Conservation (phyloP, 805 yeast species). For the Torulaspora quercuum region DNA sequence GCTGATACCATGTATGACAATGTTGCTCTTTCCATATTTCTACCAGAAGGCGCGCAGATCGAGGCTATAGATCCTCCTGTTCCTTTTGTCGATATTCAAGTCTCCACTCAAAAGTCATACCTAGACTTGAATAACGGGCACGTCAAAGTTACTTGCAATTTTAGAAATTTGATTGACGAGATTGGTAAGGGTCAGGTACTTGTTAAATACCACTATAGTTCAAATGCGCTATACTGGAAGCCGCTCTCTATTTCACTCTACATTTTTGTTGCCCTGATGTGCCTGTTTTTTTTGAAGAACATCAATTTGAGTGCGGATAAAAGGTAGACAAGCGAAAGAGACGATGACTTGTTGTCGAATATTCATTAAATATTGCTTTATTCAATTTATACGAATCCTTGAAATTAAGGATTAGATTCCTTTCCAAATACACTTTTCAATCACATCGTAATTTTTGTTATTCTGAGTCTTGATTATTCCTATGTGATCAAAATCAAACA, state of each 20-base stretch:
- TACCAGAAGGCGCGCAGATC: constrained; percentile 83
- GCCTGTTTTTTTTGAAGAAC: constrained; percentile 48
- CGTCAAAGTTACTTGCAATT: constrained; percentile 61
- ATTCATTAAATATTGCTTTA: too few species aligned
- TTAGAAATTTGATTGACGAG: constrained; percentile 64
- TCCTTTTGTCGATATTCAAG: constrained; percentile 24
- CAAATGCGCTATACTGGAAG: constrained; percentile 52
- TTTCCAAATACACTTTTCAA: constrained; percentile 37
- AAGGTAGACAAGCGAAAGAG: too few species aligned
- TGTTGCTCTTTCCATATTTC: constrained; percentile 56
- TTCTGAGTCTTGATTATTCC: constrained; percentile 65
- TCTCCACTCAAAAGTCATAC: constrained; percentile 47
- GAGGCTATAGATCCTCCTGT: constrained; percentile 57
- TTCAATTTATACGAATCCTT: too few species aligned
- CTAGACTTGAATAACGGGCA: constrained; percentile 79
- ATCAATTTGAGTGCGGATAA: constrained; percentile 42
- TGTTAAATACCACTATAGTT: constrained; percentile 61
- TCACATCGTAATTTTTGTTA: constrained; percentile 32
- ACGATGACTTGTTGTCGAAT: too few species aligned
- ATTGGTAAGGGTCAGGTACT: constrained; percentile 53
- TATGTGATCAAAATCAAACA: constrained; percentile 63
- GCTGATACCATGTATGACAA: constrained; percentile 63
- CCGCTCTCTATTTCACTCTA: constrained; percentile 64
- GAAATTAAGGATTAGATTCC: constrained; percentile 34
- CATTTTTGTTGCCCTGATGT: constrained; percentile 55